phyloP scores from a whole-genome alignment of 257 asterid genomes.

The Primulina tabacum region DNA sequence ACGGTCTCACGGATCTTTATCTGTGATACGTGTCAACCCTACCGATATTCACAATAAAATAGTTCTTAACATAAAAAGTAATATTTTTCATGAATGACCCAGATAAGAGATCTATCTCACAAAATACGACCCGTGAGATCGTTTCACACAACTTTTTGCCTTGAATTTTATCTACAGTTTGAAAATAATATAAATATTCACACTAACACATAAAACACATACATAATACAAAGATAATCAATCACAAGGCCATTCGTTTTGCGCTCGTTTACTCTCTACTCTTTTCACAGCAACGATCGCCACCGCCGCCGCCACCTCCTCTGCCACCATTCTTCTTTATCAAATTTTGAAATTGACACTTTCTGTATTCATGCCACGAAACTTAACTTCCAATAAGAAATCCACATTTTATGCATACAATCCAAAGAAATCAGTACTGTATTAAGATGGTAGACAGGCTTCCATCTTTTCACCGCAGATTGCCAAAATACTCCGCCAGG shows the following conservation, averaged over 20 bases:
- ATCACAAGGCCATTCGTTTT: background rate
- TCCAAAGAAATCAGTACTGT: background rate
- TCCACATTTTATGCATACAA: background rate
- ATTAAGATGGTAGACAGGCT: conserved; percentile 34
- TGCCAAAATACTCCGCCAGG: conserved; percentile 26
- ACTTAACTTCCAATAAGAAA: background rate
- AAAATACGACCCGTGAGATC: too few relatives aligned
- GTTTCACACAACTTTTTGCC: too few relatives aligned
- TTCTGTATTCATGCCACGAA: background rate
- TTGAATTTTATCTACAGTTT: too few relatives aligned
- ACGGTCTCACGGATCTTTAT: too few relatives aligned
- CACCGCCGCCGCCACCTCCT: background rate
- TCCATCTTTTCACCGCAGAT: conserved; percentile 28
- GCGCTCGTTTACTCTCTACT: background rate
- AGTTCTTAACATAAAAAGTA: too few relatives aligned
- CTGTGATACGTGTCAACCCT: too few relatives aligned
- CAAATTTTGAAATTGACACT: background rate
- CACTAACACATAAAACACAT: too few relatives aligned
- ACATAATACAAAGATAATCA: background rate
- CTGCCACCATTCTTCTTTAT: background rate
- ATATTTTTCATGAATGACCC: too few relatives aligned
- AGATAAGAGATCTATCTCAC: too few relatives aligned
- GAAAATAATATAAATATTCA: too few relatives aligned
- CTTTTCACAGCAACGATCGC: background rate
- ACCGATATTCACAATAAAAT: too few relatives aligned